Conservation (phyloP, 257 asterid species). For the Nyctanthes arbortristis region DNA sequence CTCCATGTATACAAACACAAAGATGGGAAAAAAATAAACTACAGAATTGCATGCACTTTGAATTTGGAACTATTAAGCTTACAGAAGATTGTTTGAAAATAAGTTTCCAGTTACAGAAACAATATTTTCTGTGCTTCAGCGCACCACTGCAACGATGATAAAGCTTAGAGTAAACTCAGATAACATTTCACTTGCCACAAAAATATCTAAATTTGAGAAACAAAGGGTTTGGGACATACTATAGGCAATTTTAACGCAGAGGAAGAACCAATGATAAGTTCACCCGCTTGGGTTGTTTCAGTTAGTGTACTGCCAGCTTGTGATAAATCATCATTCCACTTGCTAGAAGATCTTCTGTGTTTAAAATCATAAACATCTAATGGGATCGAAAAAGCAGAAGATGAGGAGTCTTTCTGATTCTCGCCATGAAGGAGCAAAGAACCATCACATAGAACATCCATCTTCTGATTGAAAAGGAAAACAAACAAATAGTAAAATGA, state of each 20-base stretch:
- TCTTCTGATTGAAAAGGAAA: conserved; percentile 58
- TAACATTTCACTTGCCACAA: conserved; percentile 14
- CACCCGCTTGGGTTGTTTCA: conserved; percentile 82
- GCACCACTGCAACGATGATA: conserved; percentile 13
- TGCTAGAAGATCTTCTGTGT: conserved; percentile 71
- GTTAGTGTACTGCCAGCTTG: conserved; percentile 82
- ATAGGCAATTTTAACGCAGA: conserved; percentile 66
- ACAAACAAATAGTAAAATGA: conserved; percentile 30
- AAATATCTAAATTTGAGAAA: conserved; percentile 21
- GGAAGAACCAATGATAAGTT: conserved; percentile 76
- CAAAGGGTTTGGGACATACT: conserved; percentile 48
- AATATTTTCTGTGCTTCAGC: conserved; percentile 3
- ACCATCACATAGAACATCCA: conserved; percentile 60
- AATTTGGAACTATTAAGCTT: background rate
- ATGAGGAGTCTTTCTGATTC: conserved; percentile 55
- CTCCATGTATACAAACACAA: background rate
- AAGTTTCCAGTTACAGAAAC: background rate
- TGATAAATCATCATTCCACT: conserved; percentile 80
- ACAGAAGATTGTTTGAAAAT: background rate
- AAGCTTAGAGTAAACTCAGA: conserved; percentile 13
- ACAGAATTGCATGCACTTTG: background rate
- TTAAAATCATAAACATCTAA: conserved; percentile 49
- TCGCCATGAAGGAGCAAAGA: conserved; percentile 55
- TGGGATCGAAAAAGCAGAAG: conserved; percentile 46
- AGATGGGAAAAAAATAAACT: background rate